These are phyloP conservation scores for Pugionium cornutum DNA, from an alignment of 345 rosid genomes.

Conservation along the genomic window DNA sequence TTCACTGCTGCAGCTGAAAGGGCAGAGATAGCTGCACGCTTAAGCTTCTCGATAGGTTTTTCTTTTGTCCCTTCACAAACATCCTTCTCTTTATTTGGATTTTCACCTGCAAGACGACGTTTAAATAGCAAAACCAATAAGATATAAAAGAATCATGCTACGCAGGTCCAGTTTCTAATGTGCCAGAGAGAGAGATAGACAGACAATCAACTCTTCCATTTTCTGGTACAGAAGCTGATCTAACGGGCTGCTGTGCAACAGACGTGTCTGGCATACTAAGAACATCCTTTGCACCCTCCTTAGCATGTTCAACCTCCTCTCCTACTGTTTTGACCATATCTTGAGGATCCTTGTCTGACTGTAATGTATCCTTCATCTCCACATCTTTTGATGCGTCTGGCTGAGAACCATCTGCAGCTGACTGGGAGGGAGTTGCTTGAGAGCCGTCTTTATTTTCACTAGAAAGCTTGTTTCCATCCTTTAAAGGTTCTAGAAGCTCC, in stretches of 20 bases:
- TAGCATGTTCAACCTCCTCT: constrained; percentile 28
- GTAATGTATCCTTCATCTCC: constrained; percentile 44
- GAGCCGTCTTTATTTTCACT: constrained; percentile 46
- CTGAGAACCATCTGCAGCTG: constrained; percentile 43
- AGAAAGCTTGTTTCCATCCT: constrained; percentile 45
- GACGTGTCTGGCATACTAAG: constrained; percentile 40
- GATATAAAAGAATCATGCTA: constrained; percentile 7
- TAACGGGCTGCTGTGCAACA: constrained; percentile 28
- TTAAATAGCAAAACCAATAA: constrained; percentile 14
- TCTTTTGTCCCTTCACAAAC: constrained; percentile 49
- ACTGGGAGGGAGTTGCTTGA: constrained; percentile 39
- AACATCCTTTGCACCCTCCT: constrained; percentile 45
- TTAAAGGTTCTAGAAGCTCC: constrained; percentile 44
- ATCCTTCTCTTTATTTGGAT: constrained; percentile 45
- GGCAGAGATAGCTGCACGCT: constrained; percentile 75
- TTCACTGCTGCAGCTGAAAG: constrained; percentile 95
- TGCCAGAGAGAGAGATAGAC: constrained; percentile 14
- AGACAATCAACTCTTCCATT: constrained; percentile 32
- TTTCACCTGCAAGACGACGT: constrained; percentile 35
- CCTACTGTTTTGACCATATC: constrained; percentile 29
- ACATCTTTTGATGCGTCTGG: constrained; percentile 46
- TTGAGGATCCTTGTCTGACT: constrained; percentile 43
- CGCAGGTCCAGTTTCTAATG: constrained; percentile 4
- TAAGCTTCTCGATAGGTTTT: constrained; percentile 60
- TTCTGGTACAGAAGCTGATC: constrained; percentile 26